These are phyloP conservation scores for Chaetomium sp. DNA, from an alignment of 2,329 filamentous ascomycete species.

Conservation along the genomic window DNA sequence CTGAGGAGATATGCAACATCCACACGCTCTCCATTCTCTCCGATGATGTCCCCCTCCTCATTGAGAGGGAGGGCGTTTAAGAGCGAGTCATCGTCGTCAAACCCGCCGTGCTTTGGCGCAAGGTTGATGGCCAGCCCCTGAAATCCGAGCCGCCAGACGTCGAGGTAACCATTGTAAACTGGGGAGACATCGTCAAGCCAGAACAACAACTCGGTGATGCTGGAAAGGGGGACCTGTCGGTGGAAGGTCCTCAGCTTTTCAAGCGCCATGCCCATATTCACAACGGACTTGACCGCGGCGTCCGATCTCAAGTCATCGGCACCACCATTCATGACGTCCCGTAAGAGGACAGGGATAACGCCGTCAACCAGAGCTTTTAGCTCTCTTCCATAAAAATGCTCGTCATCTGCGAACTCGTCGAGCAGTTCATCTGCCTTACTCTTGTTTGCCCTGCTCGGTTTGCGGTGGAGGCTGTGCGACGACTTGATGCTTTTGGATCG, in stretches of 20 bases:
- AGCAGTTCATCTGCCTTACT: constrained; percentile 71
- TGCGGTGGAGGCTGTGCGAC: constrained; percentile 69
- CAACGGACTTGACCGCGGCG: constrained; percentile 73
- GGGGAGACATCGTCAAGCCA: constrained; percentile 77
- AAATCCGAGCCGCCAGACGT: constrained; percentile 87
- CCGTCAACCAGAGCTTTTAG: constrained; percentile 90
- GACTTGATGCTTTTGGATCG: constrained; percentile 66
- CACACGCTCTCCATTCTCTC: constrained; percentile 77
- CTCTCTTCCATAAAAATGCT: constrained; percentile 82
- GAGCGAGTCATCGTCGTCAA: constrained; percentile 55
- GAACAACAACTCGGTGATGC: constrained; percentile 63
- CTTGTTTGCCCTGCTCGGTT: constrained; percentile 58
- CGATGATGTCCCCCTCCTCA: constrained; percentile 58
- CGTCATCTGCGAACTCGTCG: constrained; percentile 73
- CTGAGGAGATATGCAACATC: constrained; percentile 93
- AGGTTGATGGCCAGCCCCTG: constrained; percentile 92
- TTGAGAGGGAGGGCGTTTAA: constrained; percentile 55
- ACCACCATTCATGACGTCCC: constrained; percentile 70
- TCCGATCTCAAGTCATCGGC: constrained; percentile 46
- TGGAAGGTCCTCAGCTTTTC: constrained; percentile 79
- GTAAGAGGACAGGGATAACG: constrained; percentile 86
- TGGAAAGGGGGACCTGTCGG: constrained; percentile 67
- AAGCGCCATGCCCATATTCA: constrained; percentile 86
- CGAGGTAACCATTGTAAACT: constrained; percentile 79
- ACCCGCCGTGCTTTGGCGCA: constrained; percentile 53